Base-by-base conservation (phyloP, 2,329 filamentous ascomycete species). In the Paraphoma chrysanthemicola region DNA sequence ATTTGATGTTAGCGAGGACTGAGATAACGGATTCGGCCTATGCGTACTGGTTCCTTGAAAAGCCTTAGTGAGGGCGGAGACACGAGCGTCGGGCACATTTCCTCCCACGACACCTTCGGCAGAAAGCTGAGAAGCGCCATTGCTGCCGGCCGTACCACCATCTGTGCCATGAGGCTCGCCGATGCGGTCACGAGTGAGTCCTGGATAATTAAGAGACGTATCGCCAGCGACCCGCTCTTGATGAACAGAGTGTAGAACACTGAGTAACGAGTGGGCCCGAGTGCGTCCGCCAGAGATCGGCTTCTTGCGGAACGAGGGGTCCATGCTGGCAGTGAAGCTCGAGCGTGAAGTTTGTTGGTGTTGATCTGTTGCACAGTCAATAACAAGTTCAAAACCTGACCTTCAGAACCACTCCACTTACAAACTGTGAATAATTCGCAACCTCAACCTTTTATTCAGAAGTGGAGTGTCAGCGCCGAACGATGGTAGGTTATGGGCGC, bases 231-330 rank as follows among this genome's bases (percentile, higher is more conserved):
- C 17, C 11, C 23, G 23, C 11, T 44, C 28, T n/a, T 38, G 29
- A 11, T 44, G 28, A 33, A 23, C 28, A 14, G 29, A 10, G 7
- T 16, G 17, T n/a, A 33, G 39, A n/a, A 30, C 18, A 16, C 46
- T 48, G 28, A 44, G 28, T 23, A 51, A 14, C 9, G 48, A 51
- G n/a, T 51, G 31, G 9, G 39, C 41, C 16, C 48, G 41, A 38
- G 28, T 31, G 12, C 48, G 48, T 38, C 29, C 17, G 18, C n/a
- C 29, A 38, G 48, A 18, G 44, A 5, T 12, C 12, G 17, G 33
- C 16, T 48, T 41, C 46, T 48, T 48, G 31, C 9, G 6, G 45
- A 14, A 28, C 14, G 31, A 28, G 46, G 1, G 10, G 16, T 23
- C 14, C 46, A 41, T 48, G 33, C 14, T 41, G 30, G 30, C 4